A percentile compares a stretch with the other conserved stretches of the same genome.
Evolutionary conservation across 2,329 filamentous ascomycete genomes (phyloP).

Genomic region (Anthostomella pinea): DNA sequence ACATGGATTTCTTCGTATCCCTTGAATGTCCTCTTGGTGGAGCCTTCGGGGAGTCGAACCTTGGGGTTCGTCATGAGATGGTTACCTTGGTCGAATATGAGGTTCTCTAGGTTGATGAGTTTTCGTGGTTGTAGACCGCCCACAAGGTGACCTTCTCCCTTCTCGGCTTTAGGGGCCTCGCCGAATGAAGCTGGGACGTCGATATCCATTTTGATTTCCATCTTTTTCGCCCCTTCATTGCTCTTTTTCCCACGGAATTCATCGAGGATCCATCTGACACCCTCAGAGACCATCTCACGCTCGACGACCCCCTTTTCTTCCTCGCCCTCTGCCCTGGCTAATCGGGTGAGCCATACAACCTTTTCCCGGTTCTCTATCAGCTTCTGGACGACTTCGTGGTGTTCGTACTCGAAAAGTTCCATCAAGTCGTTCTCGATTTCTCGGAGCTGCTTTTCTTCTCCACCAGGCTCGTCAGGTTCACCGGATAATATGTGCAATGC

Average conservation of each 20-base stretch:
- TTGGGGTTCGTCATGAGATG: slow-evolving; percentile 99
- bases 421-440: slow-evolving; percentile 98
- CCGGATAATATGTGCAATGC: slow-evolving; percentile 82
- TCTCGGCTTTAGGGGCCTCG: slow-evolving; percentile 50
- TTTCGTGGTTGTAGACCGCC: slow-evolving; percentile 84
- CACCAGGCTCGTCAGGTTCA: slow-evolving; percentile 64
- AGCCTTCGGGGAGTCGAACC: slow-evolving; percentile 88
- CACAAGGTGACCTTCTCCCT: slow-evolving; percentile 65
- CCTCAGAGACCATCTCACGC: slow-evolving; percentile 86
- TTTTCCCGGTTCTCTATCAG: slow-evolving; percentile 90
- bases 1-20: slow-evolving; percentile 99
- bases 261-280: slow-evolving; percentile 80
- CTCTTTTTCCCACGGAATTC: slow-evolving; percentile 76
- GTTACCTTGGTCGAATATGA: slow-evolving; percentile 96
- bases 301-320: slow-evolving; percentile 75
- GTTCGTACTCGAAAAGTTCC: slow-evolving; percentile 96
- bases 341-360: slow-evolving; percentile 89
- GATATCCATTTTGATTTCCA: slow-evolving; percentile 95
- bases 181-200: slow-evolving; percentile 65
- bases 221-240: slow-evolving; percentile 60
- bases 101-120: slow-evolving; percentile 89
- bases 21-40: slow-evolving; percentile 93
- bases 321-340: slow-evolving; percentile 78
- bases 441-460: slow-evolving; percentile 78
- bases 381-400: slow-evolving; percentile 87